Evolutionary conservation across 768 basidiomycete species (phyloP).

Genomic region (Astraeus odoratus): DNA sequence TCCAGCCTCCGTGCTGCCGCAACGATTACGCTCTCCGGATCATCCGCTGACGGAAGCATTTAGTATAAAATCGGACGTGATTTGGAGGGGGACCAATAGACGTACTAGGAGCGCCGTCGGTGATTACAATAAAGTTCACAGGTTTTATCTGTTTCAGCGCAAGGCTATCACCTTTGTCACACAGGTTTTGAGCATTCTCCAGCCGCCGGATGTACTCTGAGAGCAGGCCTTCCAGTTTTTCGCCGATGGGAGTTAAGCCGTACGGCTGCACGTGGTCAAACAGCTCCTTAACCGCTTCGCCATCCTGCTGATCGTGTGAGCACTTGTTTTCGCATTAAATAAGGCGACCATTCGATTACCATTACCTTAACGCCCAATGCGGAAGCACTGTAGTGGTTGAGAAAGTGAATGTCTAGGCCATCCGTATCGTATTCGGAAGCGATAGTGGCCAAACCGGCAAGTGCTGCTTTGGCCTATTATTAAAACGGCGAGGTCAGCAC

Average conservation of each 20-base stretch:
- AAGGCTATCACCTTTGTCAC: slow-evolving; percentile 14
- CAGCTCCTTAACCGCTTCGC: slow-evolving; percentile 30
- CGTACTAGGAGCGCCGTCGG: slow-evolving; percentile 58
- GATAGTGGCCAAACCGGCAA: slow-evolving; percentile 41
- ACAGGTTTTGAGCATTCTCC: slow-evolving; percentile 24
- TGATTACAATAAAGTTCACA: slow-evolving; percentile 53
- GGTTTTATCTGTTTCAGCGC: slow-evolving; percentile 39
- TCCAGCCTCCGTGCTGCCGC: slow-evolving; percentile 46
- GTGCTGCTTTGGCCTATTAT: slow-evolving; percentile 40
- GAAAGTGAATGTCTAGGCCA: slow-evolving; percentile 58
- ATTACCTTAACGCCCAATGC: slow-evolving; percentile 35
- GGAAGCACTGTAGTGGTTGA: slow-evolving; percentile 36
- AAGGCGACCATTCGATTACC: neutral
- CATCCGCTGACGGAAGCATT: slow-evolving; percentile 34
- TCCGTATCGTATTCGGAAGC: slow-evolving; percentile 47
- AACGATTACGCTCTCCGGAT: slow-evolving; percentile 43
- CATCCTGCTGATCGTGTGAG: slow-evolving; percentile 24
- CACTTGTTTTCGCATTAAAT: neutral
- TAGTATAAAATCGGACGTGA: neutral
- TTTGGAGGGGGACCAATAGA: neutral
- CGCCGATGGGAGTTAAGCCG: slow-evolving; percentile 41
- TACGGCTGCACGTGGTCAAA: slow-evolving; percentile 39
- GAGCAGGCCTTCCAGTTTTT: slow-evolving; percentile 34
- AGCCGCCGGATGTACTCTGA: slow-evolving; percentile 30
- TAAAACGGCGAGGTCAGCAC: slow-evolving; percentile 10